A percentile compares a stretch with the other conserved stretches of the same genome.
Evolutionary conservation across 176 grass and related monocot species (phyloP).

Genomic region (Bromus sterilis): DNA sequence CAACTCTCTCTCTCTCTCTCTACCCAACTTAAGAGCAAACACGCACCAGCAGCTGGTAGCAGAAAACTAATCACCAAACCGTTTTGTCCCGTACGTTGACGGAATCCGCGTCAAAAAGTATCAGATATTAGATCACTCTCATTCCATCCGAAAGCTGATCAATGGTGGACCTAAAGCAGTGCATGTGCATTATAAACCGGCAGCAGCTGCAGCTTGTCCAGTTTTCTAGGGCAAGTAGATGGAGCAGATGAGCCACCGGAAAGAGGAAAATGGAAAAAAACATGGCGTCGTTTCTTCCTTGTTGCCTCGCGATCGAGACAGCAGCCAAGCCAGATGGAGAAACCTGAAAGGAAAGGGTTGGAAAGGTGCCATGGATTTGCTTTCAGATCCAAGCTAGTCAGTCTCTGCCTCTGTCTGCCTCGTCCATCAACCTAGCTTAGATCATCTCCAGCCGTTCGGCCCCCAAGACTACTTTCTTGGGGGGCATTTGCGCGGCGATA

Average conservation of each 20-base stretch:
- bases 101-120: too few relatives aligned
- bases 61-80: not conserved
- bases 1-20: too few relatives aligned
- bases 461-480: too few relatives aligned
- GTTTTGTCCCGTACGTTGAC: not conserved
- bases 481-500: too few relatives aligned
- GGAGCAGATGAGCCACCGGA: conserved; percentile 24
- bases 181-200: not conserved
- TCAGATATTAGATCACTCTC: too few relatives aligned
- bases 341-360: not conserved
- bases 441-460: too few relatives aligned
- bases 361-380: not conserved
- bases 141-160: not conserved
- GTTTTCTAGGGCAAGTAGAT: conserved; percentile 12
- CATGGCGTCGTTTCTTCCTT: not conserved
- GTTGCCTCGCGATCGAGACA: not conserved
- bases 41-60: not conserved
- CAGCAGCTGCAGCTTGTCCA: not conserved
- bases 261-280: not conserved
- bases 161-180: not conserved
- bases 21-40: not conserved
- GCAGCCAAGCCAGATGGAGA: conserved; percentile 4
- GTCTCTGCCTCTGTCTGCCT: not conserved
- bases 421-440: not conserved
- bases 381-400: not conserved